A percentile compares a stretch with the other conserved stretches of the same genome.
Conservation (phyloP, 2,329 filamentous ascomycete species). For the Colletotrichum ledebouriae region DNA sequence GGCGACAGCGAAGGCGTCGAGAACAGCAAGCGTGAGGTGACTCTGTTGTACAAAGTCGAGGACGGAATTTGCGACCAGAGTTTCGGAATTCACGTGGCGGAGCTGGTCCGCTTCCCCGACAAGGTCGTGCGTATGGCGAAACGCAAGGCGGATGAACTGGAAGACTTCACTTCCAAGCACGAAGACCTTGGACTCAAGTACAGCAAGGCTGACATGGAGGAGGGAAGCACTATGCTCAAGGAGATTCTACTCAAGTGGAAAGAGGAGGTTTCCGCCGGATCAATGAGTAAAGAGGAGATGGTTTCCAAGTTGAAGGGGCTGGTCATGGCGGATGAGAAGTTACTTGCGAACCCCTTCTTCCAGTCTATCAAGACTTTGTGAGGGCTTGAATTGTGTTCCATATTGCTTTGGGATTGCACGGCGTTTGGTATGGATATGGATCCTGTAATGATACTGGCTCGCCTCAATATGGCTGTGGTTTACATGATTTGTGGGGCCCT, state of each 20-base stretch:
- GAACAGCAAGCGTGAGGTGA: slow-evolving; percentile 82
- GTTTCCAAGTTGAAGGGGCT: slow-evolving; percentile 83
- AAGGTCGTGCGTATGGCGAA: slow-evolving; percentile 99
- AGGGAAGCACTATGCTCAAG: slow-evolving; percentile 89
- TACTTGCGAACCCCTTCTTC: slow-evolving; percentile 78
- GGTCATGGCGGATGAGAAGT: slow-evolving; percentile 77
- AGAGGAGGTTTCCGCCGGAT: slow-evolving; percentile 72
- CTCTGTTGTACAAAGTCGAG: slow-evolving; percentile 95
- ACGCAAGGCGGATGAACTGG: slow-evolving; percentile 96
- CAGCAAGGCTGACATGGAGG: slow-evolving; percentile 87
- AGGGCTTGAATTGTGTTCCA: slow-evolving; percentile 34
- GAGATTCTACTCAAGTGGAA: slow-evolving; percentile 89
- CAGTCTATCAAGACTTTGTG: slow-evolving; percentile 71
- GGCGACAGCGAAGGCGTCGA: slow-evolving; percentile 58
- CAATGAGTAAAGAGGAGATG: slow-evolving; percentile 81
- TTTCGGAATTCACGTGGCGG: slow-evolving; percentile 98
- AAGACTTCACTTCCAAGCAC: slow-evolving; percentile 90
- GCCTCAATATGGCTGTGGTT: neutral
- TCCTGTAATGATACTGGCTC: slow-evolving; percentile 14
- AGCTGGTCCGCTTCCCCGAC: slow-evolving; percentile 94
- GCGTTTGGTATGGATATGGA: slow-evolving; percentile 19
- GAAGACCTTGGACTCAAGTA: slow-evolving; percentile 73
- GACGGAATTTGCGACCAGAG: slow-evolving; percentile 96
- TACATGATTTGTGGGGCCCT: neutral
- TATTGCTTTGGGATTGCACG: slow-evolving; percentile 8